phyloP scores from a whole-genome alignment of 441 rosid genomes.

The Metrosideros polymorpha region DNA sequence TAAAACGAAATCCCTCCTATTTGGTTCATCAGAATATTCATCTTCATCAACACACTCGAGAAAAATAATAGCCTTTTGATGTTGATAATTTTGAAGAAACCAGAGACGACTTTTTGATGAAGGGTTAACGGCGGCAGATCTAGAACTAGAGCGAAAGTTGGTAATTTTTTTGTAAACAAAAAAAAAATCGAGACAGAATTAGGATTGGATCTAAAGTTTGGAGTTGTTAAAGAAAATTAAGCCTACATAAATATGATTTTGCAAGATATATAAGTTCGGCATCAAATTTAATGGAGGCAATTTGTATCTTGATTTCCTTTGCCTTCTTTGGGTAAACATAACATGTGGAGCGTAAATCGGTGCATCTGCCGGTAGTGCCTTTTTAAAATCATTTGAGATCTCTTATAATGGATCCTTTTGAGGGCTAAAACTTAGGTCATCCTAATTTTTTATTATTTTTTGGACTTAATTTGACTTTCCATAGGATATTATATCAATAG shows the following conservation, averaged over 20 bases:
- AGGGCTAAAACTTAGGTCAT: not conserved
- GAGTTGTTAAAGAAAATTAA: not conserved
- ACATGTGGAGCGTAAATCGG: not conserved
- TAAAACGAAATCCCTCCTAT: not conserved
- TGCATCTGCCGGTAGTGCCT: not conserved
- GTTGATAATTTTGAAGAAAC: not conserved
- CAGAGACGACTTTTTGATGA: not conserved
- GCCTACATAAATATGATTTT: not conserved
- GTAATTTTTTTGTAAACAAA: not conserved
- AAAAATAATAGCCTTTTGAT: not conserved
- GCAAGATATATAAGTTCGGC: not conserved
- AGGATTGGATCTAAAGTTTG: not conserved
- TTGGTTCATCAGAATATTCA: not conserved
- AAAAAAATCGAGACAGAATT: not conserved
- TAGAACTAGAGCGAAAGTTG: not conserved
- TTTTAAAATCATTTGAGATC: not conserved
- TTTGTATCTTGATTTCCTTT: not conserved
- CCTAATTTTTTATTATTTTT: not conserved
- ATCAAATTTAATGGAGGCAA: not conserved
- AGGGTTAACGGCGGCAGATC: accelerated
- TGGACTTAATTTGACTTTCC: not conserved
- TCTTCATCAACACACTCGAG: accelerated
- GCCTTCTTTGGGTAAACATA: not conserved
- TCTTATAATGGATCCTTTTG: not conserved
- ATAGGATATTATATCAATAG: not conserved